Evolutionary conservation across 164 flowering plant species (phyloP).

Genomic region (Liquidambar formosana): DNA sequence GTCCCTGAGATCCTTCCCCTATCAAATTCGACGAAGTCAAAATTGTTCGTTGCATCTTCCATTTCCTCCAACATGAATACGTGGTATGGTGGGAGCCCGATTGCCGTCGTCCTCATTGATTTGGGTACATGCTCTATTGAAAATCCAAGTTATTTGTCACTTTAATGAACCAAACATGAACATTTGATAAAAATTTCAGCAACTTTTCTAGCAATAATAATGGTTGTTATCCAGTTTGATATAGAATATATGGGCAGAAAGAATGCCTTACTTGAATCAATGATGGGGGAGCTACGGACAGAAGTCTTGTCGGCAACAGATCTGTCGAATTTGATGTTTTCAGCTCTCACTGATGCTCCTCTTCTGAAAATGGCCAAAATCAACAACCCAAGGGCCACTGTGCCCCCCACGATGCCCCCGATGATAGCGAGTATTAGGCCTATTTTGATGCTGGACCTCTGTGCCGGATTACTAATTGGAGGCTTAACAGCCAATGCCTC

Average conservation of each 20-base stretch:
- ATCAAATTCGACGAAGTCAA: constrained; percentile 62
- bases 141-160: constrained; percentile 1
- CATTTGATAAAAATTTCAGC: too few relatives aligned
- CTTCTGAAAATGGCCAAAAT: constrained; percentile 34
- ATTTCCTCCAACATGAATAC: constrained; percentile 74
- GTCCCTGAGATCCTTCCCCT: constrained; percentile 69
- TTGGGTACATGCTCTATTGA: constrained; percentile 52
- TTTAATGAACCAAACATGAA: not conserved
- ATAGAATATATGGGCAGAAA: not conserved
- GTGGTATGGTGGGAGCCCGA: constrained; percentile 66
- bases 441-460: constrained; percentile 36
- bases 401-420: constrained; percentile 44
- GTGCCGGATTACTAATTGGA: constrained; percentile 16
- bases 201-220: too few relatives aligned
- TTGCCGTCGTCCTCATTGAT: constrained; percentile 47
- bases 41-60: constrained; percentile 80
- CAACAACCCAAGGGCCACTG: constrained; percentile 32
- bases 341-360: constrained; percentile 14
- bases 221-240: too few relatives aligned
- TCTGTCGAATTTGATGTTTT: constrained; percentile 20
- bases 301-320: constrained; percentile 37
- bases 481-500: constrained; percentile 82
- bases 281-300: constrained; percentile 33
- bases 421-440: constrained; percentile 56
- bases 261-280: constrained; percentile 52